These are phyloP conservation scores for Sarocladium brachiariae DNA, from an alignment of 2,329 filamentous ascomycete species.

Conservation along the genomic window DNA sequence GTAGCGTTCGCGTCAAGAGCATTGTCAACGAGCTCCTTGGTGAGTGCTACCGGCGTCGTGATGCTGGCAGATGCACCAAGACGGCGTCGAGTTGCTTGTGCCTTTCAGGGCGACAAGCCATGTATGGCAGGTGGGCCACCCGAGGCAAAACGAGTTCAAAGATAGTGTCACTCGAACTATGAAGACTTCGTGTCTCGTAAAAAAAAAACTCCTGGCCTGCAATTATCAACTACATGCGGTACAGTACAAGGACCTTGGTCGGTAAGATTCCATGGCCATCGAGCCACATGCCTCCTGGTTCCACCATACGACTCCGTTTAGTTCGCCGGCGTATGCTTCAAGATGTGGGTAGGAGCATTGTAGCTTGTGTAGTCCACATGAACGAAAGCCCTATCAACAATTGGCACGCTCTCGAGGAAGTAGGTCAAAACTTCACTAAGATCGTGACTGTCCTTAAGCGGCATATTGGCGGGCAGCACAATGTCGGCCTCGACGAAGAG, in stretches of 20 bases:
- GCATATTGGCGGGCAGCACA: conserved; percentile 69
- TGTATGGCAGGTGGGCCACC: no score
- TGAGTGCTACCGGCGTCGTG: conserved; percentile 50
- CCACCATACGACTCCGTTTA: not conserved
- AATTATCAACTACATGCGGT: no score
- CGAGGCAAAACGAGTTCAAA: no score
- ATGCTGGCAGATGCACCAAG: conserved; percentile 57
- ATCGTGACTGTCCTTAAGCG: conserved; percentile 74
- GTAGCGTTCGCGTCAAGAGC: conserved; percentile 65
- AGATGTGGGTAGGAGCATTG: conserved; percentile 54
- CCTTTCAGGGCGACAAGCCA: no score
- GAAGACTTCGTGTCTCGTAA: no score
- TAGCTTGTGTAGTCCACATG: conserved; percentile 59
- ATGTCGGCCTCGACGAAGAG: conserved; percentile 78
- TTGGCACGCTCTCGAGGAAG: conserved; percentile 76
- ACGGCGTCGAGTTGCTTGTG: conserved; percentile 41
- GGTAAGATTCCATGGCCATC: no score
- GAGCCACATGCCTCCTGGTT: no score
- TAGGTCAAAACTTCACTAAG: conserved; percentile 72
- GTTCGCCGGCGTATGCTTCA: conserved; percentile 22
- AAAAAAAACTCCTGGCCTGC: no score
- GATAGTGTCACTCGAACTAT: no score
- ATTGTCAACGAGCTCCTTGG: conserved; percentile 76
- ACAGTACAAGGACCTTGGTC: no score
- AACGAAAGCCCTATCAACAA: conserved; percentile 66